Percentiles rank a stretch among this genome's conserved stretches.
Evolutionary conservation across 2,329 filamentous ascomycete species (phyloP).

Genomic region (Bipolaris oryzae): DNA sequence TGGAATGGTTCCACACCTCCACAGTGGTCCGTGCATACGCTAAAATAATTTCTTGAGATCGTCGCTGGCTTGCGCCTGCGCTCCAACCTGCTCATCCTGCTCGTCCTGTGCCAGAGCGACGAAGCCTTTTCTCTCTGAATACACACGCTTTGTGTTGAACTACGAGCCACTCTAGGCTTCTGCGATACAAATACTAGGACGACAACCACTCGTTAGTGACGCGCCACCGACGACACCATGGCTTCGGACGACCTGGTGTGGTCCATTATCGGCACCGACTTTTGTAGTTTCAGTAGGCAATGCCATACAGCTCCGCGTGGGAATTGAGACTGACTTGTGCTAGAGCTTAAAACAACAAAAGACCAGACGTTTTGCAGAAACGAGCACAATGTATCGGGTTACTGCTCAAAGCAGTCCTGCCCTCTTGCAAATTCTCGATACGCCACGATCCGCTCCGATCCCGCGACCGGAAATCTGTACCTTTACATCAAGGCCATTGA

Average conservation of each 20-base stretch:
- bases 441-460: slow-evolving; percentile 85
- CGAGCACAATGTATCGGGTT: slow-evolving; percentile 64
- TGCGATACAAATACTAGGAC: not conserved
- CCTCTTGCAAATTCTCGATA: slow-evolving; percentile 91
- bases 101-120: slow-evolving; percentile 3
- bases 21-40: slow-evolving; percentile 13
- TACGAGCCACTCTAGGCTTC: not conserved
- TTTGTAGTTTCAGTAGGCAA: slow-evolving; percentile 76
- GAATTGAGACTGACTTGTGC: not conserved
- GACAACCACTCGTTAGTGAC: slow-evolving; percentile 4
- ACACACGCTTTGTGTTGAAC: not conserved
- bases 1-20: slow-evolving; percentile 6
- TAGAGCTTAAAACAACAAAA: slow-evolving; percentile 69
- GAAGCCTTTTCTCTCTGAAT: not conserved
- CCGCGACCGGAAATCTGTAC: slow-evolving; percentile 81
- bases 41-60: slow-evolving; percentile 21
- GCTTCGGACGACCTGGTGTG: slow-evolving; percentile 86
- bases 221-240: slow-evolving; percentile 25
- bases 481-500: slow-evolving; percentile 90
- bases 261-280: slow-evolving; percentile 87
- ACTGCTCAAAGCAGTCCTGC: slow-evolving; percentile 66
- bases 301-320: not conserved
- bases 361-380: slow-evolving; percentile 91
- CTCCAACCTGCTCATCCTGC: slow-evolving; percentile 7
- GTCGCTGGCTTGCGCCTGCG: slow-evolving; percentile 2